Evolutionary conservation across 257 asterid species (phyloP), one percentile per base, ranked within the genome.

Genomic region (Nicotiana benthamiana): DNA sequence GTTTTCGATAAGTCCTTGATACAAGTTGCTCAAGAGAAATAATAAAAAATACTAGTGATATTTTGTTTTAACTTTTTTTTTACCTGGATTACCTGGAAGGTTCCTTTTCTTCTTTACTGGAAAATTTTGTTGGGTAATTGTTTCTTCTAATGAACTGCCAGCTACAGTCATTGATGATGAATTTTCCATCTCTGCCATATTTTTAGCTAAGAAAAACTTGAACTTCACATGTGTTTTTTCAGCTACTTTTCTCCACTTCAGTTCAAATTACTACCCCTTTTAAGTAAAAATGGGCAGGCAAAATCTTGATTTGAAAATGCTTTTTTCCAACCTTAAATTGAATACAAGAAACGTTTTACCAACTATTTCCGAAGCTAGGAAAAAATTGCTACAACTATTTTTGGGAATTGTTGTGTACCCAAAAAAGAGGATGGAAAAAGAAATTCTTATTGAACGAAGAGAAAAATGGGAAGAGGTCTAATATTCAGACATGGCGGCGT

Each of bases 11-110:
- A n/a, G n/a, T n/a, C n/a, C n/a, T n/a, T n/a, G n/a, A n/a, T n/a
- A n/a, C 30, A 1, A 28, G 30, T 28, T 28, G 40, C 1, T 48
- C 12, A 51, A 3, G 43, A 43, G 0, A 2, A 28, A 0, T 15
- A 9, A 32, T 9, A 18, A 10, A 67, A 36, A 27, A 40, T 15
- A n/a, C n/a, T n/a, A 65, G 40, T 28, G 2, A 15, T 28, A 26
- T 11, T 67, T 56, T 0, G 0, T 28, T 28, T 28, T 1, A 11
- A 8, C 51, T 36, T 36, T 40, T 7, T 11, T 8, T 57, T 85
- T 88, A 92, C 99, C 98, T 6, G 99, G 99, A 93, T 89, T 96
- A 85, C 99, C 99, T 11, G 99, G 98, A 3, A 93, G 97, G 82
- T 83, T 94, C 6, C 98, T 91, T 89, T 84, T 92, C 66, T 87